Evolutionary conservation across 768 basidiomycete species (phyloP), one percentile per base, ranked within the genome.

Genomic region (Saitozyma sp.): DNA sequence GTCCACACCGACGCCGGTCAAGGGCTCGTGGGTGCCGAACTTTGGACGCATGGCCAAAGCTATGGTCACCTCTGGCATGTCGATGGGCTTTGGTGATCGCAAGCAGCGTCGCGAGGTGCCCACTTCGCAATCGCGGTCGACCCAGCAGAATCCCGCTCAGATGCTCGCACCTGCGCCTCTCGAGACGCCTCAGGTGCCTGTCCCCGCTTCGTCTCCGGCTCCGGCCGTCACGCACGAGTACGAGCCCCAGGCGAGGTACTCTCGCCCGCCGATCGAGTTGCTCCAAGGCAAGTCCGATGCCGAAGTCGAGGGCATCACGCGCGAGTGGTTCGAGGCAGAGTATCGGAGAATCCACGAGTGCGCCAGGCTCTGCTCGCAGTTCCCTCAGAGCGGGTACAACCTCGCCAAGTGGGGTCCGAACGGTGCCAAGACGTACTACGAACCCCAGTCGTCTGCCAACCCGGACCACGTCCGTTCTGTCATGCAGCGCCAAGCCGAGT

Each of bases 371-470:
- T 76, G 77, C 52, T 68, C 66, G 17, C 77, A 78, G 61, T 76
- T 71, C 70, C 77, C 75, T n/a, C 63, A 71, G 53, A 69, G 67
- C 39, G 77, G 74, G 11, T 78, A 78, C 59, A 75, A 76, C 48
- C 42, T 66, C 40, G 53, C 64, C 9, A 78, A 78, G 52, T 72
- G 52, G 50, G 77, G 77, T 39, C 70, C 71, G 6, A 62, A 68
- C 43, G 69, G 69, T 29, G 61, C 69, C 11, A 65, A 65, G 20
- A 57, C 56, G 11, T 65, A 53, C 11, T 78, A 78, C 57, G 67
- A 73, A 54, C 77, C 77, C 20, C 73, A 75, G 50, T 69, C 75
- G 5, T 72, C 67, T 52, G 61, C 64, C n/a, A 73, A 74, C 41
- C 73, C 75, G 11, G 50, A 64, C 14, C 65, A 75, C 52, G 75